A percentile compares a stretch with the other conserved stretches of the same genome.
Evolutionary conservation across 208 protist genomes (phyloP).

Genomic region (Leishmania lainsoni): DNA sequence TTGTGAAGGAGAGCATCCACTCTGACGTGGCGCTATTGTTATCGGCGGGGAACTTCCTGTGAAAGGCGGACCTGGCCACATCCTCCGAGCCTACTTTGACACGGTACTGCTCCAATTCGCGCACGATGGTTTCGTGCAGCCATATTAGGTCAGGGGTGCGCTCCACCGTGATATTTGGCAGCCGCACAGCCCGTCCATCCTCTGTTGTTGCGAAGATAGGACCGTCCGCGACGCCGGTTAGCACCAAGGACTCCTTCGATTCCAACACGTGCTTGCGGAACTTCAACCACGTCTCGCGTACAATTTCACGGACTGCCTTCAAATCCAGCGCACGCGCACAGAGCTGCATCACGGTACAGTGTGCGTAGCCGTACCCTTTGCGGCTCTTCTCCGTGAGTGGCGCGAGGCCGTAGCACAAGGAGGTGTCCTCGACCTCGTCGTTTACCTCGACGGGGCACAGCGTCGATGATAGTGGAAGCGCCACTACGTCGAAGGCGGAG

Average conservation of each 20-base stretch:
- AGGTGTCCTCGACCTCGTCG: constrained; percentile 33
- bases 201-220: constrained; percentile 46
- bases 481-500: constrained; percentile 62
- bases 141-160: constrained; percentile 39
- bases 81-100: constrained; percentile 53
- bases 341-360: constrained; percentile 78
- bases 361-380: constrained; percentile 58
- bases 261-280: constrained; percentile 33
- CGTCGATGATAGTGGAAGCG: constrained; percentile 65
- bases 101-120: constrained; percentile 46
- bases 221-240: constrained; percentile 45
- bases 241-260: constrained; percentile 40
- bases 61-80: constrained; percentile 63
- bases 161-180: constrained; percentile 64
- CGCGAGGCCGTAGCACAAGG: constrained; percentile 54
- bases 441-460: constrained; percentile 55
- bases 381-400: constrained; percentile 59
- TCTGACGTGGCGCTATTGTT: constrained; percentile 33
- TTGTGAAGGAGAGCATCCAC: constrained; percentile 62
- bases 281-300: constrained; percentile 45
- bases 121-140: constrained; percentile 61
- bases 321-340: constrained; percentile 60
- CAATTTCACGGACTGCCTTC: constrained; percentile 41
- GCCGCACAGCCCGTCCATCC: constrained; percentile 41
- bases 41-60: constrained; percentile 64